phyloP scores from a whole-genome alignment of 345 rosid genomes.

The Zanthoxylum bungeanum region DNA sequence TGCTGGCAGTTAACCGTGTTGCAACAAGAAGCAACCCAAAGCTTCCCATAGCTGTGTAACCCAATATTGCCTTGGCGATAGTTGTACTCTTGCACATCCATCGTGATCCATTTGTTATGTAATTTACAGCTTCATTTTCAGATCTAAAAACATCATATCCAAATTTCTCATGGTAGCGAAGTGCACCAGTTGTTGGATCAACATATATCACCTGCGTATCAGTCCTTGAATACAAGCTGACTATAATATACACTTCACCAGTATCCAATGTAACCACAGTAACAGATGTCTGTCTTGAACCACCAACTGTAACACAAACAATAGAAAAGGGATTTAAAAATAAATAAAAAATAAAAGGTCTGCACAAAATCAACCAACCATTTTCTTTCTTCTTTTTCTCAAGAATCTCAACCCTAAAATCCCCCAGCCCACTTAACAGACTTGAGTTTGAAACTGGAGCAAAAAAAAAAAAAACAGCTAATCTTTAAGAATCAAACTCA shows the following conservation, averaged over 20 bases:
- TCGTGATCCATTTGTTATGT: conserved; percentile 61
- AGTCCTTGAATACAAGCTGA: conserved; percentile 56
- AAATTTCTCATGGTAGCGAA: conserved; percentile 59
- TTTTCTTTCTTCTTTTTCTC: background rate
- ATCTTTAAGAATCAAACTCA: background rate
- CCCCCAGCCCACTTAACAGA: background rate
- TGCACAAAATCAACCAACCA: background rate
- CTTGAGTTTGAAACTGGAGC: background rate
- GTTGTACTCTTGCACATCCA: conserved; percentile 45
- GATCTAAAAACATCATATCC: conserved; percentile 69
- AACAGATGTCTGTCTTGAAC: conserved; percentile 63
- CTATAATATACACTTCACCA: conserved; percentile 71
- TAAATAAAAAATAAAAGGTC: background rate
- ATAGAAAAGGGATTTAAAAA: conserved; percentile 15
- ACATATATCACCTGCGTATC: conserved; percentile 80
- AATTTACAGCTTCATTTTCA: conserved; percentile 75
- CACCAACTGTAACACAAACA: conserved; percentile 42
- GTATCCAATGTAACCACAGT: conserved; percentile 67
- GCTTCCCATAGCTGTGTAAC: conserved; percentile 85
- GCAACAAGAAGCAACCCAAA: conserved; percentile 83
- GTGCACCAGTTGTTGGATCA: conserved; percentile 85
- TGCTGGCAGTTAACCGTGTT: conserved; percentile 64
- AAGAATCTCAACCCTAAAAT: background rate
- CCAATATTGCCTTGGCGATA: conserved; percentile 69
- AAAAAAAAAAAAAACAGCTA: background rate